Percentiles rank a stretch among this genome's conserved stretches.
Conservation (phyloP, 2,329 filamentous ascomycete species). For the Phialophora chinensis region DNA sequence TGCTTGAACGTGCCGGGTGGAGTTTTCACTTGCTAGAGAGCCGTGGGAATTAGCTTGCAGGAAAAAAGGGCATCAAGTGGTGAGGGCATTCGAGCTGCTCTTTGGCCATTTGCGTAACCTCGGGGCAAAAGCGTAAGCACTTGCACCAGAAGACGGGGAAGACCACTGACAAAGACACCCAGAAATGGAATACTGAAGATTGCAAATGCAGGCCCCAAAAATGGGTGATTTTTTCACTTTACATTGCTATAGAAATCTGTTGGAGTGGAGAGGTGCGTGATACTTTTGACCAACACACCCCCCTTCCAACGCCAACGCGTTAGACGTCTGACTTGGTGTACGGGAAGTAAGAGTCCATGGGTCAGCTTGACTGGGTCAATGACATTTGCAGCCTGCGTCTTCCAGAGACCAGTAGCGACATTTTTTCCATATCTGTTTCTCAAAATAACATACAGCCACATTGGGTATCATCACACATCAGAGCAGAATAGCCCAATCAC, state of each 20-base stretch:
- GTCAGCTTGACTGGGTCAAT: slow-evolving; percentile 1
- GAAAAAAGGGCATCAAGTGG: not conserved
- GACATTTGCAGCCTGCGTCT: slow-evolving; percentile 25
- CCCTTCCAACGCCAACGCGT: not conserved
- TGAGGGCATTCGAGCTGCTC: not conserved
- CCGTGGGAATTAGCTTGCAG: not conserved
- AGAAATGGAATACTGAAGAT: slow-evolving; percentile 3
- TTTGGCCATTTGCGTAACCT: not conserved
- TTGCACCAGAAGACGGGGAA: slow-evolving; percentile 5
- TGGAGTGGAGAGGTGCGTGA: not conserved
- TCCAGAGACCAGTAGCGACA: slow-evolving; percentile 30
- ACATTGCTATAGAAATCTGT: slow-evolving; percentile 2
- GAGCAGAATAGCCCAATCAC: slow-evolving; percentile 16
- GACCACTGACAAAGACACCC: slow-evolving; percentile 2
- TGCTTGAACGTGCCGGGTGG: not conserved
- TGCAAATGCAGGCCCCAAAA: slow-evolving; percentile 1
- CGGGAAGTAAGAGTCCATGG: not conserved
- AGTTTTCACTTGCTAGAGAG: not conserved
- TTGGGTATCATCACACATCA: slow-evolving; percentile 37
- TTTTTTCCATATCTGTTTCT: slow-evolving; percentile 23
- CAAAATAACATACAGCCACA: slow-evolving; percentile 31
- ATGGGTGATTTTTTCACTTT: not conserved
- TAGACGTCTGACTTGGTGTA: slow-evolving; percentile 5
- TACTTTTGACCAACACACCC: not conserved
- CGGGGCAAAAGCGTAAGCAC: slow-evolving; percentile 11